Evolutionary conservation across 768 basidiomycete species (phyloP).

Genomic region (Neoboletus magnificus): DNA sequence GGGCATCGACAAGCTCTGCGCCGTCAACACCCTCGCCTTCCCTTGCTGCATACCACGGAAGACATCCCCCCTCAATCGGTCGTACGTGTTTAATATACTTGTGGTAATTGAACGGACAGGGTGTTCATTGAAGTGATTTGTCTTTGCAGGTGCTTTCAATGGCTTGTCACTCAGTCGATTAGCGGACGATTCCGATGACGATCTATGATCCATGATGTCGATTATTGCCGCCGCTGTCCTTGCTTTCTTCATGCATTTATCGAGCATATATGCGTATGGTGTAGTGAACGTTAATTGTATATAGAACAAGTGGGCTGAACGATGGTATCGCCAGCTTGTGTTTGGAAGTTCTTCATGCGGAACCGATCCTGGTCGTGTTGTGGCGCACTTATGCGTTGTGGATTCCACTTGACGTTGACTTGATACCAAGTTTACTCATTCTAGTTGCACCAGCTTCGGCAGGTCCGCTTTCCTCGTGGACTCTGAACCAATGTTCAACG

Average conservation of each 20-base stretch:
- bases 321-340: neutral
- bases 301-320: neutral
- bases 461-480: no score
- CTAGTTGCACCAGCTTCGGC: neutral
- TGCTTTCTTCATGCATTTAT: constrained; percentile 10
- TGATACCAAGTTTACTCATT: neutral
- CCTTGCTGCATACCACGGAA: constrained; percentile 39
- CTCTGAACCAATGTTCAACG: no score
- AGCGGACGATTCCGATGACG: constrained; percentile 28
- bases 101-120: neutral
- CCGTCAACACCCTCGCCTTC: constrained; percentile 38
- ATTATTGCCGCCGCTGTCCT: neutral
- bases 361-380: neutral
- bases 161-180: constrained; percentile 25
- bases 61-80: constrained; percentile 33
- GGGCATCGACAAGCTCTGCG: constrained; percentile 25
- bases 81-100: constrained; percentile 26
- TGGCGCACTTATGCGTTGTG: neutral
- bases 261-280: constrained; percentile 1
- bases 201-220: constrained; percentile 19
- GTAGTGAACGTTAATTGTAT: constrained; percentile 4
- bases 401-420: neutral
- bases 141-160: constrained; percentile 27
- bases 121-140: neutral
- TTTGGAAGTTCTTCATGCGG: neutral